Evolutionary conservation across 805 yeast genomes (phyloP).

Genomic region (Candida ulmi): DNA sequence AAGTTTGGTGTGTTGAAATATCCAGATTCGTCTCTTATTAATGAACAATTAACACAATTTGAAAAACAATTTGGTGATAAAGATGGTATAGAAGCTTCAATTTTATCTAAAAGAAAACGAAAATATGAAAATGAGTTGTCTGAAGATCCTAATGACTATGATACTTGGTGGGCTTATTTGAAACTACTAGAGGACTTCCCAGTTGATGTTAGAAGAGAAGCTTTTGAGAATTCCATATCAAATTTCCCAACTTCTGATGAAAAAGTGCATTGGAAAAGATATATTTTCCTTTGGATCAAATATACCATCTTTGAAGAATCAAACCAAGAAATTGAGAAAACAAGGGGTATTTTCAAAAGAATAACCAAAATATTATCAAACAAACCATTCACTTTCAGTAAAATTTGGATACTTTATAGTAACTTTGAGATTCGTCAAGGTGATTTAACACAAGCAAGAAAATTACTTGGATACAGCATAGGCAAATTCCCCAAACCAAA

Average conservation of each 20-base stretch:
- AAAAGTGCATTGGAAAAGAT: conserved; percentile 58
- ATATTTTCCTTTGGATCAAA: conserved; percentile 64
- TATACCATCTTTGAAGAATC: conserved; percentile 61
- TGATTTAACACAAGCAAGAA: conserved; percentile 50
- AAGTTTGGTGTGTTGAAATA: conserved; percentile 42
- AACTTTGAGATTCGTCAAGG: conserved; percentile 69
- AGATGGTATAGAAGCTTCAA: conserved; percentile 46
- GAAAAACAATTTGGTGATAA: conserved; percentile 60
- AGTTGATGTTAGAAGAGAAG: conserved; percentile 26
- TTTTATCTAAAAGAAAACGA: conserved; percentile 47
- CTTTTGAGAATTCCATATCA: conserved; percentile 40
- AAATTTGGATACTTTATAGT: conserved; percentile 67
- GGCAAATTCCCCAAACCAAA: conserved; percentile 61
- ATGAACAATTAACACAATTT: conserved; percentile 45
- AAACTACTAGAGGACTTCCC: conserved; percentile 40
- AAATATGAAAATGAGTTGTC: conserved; percentile 46
- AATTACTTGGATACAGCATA: conserved; percentile 63
- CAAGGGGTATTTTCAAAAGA: conserved; percentile 46
- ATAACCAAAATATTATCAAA: conserved; percentile 50
- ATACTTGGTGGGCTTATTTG: conserved; percentile 78
- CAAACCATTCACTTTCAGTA: conserved; percentile 55
- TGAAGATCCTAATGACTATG: conserved; percentile 53
- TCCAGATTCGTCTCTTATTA: conserved; percentile 31
- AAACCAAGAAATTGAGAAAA: conserved; percentile 33
- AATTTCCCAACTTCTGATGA: conserved; percentile 30